A percentile compares a stretch with the other conserved stretches of the same genome.
phyloP scores from a whole-genome alignment of 768 basidiomycete genomes.

The Zangia roseola region DNA sequence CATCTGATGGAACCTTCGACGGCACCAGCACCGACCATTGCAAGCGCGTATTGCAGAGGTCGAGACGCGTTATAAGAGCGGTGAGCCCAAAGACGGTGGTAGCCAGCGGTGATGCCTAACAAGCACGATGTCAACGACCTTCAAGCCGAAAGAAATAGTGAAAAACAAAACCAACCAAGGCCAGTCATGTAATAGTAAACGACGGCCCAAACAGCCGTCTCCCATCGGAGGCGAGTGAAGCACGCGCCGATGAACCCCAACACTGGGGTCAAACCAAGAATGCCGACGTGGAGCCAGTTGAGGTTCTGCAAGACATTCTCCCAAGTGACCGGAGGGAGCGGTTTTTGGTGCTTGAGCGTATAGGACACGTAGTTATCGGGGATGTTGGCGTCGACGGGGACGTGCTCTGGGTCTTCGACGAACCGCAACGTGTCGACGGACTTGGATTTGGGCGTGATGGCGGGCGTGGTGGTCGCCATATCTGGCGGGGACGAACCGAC shows the following conservation, averaged over 20 bases:
- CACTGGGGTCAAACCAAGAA: constrained; percentile 72
- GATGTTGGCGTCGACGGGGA: constrained; percentile 55
- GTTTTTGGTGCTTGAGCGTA: constrained; percentile 65
- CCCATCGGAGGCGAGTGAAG: constrained; percentile 62
- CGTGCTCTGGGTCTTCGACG: constrained; percentile 28
- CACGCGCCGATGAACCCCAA: constrained; percentile 71
- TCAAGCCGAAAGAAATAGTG: constrained; percentile 31
- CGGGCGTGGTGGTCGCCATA: constrained; percentile 11
- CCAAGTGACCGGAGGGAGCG: constrained; percentile 67
- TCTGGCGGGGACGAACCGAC: constrained; percentile 14
- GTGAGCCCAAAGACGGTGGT: constrained; percentile 97
- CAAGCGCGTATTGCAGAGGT: constrained; percentile 82
- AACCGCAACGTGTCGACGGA: constrained; percentile 7
- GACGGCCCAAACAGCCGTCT: constrained; percentile 71
- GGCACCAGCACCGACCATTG: constrained; percentile 85
- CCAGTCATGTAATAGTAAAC: constrained; percentile 80
- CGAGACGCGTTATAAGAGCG: constrained; percentile 89
- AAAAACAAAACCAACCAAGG: constrained; percentile 55
- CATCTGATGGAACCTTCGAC: constrained; percentile 97
- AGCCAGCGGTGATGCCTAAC: constrained; percentile 85
- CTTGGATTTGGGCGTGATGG: constrained; percentile 10
- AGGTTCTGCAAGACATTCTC: constrained; percentile 58
- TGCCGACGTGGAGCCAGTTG: constrained; percentile 73
- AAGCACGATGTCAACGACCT: constrained; percentile 31
- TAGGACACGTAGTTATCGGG: constrained; percentile 83